These are phyloP conservation scores for Sporothrix curviconia DNA, from an alignment of 2,329 filamentous ascomycete genomes.

Conservation along the genomic window DNA sequence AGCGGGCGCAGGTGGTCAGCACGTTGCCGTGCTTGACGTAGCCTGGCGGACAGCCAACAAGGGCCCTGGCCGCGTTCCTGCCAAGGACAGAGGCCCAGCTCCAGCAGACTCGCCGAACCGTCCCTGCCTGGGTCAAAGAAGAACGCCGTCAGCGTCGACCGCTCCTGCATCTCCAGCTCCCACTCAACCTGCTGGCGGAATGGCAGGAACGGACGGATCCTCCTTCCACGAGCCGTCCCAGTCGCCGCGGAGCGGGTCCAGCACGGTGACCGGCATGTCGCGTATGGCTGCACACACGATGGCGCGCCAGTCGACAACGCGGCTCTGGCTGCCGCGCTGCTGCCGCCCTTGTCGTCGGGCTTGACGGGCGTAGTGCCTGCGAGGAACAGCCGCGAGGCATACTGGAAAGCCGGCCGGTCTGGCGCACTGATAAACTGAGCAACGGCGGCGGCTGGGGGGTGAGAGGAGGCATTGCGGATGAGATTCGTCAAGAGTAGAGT, in stretches of 20 bases:
- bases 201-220: constrained; percentile 36
- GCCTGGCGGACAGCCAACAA: constrained; percentile 46
- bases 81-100: constrained; percentile 47
- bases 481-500: too few species aligned
- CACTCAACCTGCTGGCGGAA: constrained; percentile 52
- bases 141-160: constrained; percentile 48
- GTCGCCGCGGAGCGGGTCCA: constrained; percentile 49
- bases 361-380: constrained; percentile 46
- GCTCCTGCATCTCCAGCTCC: constrained; percentile 53
- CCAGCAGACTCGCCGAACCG: constrained; percentile 53
- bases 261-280: constrained; percentile 44
- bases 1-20: constrained; percentile 46
- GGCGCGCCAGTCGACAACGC: constrained; percentile 44
- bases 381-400: constrained; percentile 43
- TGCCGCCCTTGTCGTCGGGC: constrained; percentile 15
- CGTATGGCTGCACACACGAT: constrained; percentile 35
- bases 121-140: constrained; percentile 48
- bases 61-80: constrained; percentile 31
- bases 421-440: constrained; percentile 29
- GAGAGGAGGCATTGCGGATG: not conserved
- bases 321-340: too few species aligned
- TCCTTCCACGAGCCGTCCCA: constrained; percentile 52
- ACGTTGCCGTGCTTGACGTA: constrained; percentile 58
- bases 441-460: not conserved
- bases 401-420: constrained; percentile 4